Evolutionary conservation across 1,284 basidiomycete genomes (phyloP).

Genomic region (Tilletia horrida): DNA sequence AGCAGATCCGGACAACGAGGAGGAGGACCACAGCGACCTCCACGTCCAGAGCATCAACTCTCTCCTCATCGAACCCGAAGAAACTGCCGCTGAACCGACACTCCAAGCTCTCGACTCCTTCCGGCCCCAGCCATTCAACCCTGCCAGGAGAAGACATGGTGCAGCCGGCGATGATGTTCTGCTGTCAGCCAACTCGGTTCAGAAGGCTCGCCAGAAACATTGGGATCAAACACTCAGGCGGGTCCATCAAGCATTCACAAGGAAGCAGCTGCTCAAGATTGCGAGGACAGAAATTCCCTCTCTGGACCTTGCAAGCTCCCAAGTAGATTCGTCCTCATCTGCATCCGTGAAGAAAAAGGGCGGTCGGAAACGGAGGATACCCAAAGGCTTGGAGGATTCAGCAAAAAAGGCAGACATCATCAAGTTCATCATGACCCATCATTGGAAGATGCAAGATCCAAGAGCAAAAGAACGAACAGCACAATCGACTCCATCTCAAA

Average conservation of each 20-base stretch:
- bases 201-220: not conserved
- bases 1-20: not conserved
- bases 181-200: too few relatives aligned
- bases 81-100: not conserved
- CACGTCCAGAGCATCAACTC: not conserved
- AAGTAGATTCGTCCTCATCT: not conserved
- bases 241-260: not conserved
- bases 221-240: not conserved
- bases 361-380: not conserved
- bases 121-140: not conserved
- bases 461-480: not conserved
- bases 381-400: not conserved
- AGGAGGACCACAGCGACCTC: too few relatives aligned
- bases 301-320: not conserved
- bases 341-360: not conserved
- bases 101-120: not conserved
- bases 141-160: not conserved
- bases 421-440: not conserved
- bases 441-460: conserved; percentile 11
- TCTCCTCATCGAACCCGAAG: conserved; percentile 2
- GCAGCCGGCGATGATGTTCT: too few relatives aligned
- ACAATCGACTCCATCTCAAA: not conserved
- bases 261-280: conserved; percentile 11
- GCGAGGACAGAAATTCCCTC: conserved; percentile 4
- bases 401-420: not conserved